Base-by-base conservation (phyloP, 768 basidiomycete species). In the Kockovaella imperatae region DNA sequence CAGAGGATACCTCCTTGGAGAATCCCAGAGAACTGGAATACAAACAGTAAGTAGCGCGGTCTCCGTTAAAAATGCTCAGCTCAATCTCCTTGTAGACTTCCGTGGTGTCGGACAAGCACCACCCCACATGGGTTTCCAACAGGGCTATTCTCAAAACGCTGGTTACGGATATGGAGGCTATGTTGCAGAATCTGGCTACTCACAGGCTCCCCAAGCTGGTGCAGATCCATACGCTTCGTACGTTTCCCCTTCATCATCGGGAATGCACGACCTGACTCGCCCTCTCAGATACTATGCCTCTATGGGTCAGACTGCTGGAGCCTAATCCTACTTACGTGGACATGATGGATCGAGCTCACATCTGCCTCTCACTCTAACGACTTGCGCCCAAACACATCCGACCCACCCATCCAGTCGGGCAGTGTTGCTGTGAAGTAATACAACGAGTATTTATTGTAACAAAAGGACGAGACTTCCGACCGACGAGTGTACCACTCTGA, bases 1-100 rank as follows among this genome's bases (percentile, higher is more conserved):
- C 51, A 57, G 41, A 59, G 60, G 48, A 61, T 72, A 24, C 69
- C 69, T 10, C 71, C 71, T 5, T 72, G 73, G 73, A 57, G 71
- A 34, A 41, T 72, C 21, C 64, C 70, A 2, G 59, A 60, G 42
- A 72, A 72, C 49, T 72, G 71, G 71, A 47, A 51, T 24, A 52
- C 47, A 34, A 38, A 38, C 36, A 54, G 62, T 67, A 35, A 60
- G 64, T 58, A 24, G 23, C 18, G 31, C 10, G 25, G 36, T 45
- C 5, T 31, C n/a, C 8, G 28, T 2, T 36, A 36, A n/a, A 20
- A 36, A 17, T 30, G 24, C 8, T 42, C 15, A 13, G 32, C 42
- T 50, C 5, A 36, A 11, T 30, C n/a, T 32, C 21, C 20, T 14
- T 21, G 5, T 35, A 50, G 49, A 35, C 26, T 50, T 44, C 42